Evolutionary conservation across 2,329 filamentous ascomycete genomes (phyloP).

Genomic region (Colletotrichum somersetense): DNA sequence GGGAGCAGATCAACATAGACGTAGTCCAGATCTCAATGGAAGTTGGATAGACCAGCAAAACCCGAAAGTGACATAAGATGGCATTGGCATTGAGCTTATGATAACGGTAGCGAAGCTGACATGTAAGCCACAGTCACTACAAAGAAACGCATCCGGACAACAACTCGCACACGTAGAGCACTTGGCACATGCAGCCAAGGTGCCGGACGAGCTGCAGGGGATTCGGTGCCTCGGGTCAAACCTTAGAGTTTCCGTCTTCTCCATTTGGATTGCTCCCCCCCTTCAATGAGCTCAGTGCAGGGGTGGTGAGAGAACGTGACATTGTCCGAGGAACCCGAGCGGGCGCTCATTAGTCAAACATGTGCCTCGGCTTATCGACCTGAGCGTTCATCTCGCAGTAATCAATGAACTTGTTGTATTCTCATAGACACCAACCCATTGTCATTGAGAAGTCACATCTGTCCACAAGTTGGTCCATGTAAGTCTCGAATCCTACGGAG

Average conservation of each 20-base stretch:
- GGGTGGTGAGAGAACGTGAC: conserved; percentile 7
- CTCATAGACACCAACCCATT: background rate
- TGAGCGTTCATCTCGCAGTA: background rate
- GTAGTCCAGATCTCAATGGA: background rate
- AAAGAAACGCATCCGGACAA: conserved; percentile 2
- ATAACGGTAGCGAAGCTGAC: background rate
- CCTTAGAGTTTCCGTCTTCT: conserved; percentile 13
- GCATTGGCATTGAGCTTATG: background rate
- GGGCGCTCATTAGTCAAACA: background rate
- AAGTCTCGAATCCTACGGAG: background rate
- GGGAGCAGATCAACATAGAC: background rate
- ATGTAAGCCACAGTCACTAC: background rate
- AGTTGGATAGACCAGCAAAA: background rate
- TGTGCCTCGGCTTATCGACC: conserved; percentile 29
- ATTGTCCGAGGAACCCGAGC: conserved; percentile 23
- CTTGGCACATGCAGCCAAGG: background rate
- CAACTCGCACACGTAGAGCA: background rate
- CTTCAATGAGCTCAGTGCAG: too few relatives aligned
- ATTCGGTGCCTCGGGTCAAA: conserved; percentile 16
- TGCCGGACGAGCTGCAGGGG: conserved; percentile 5
- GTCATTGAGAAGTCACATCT: background rate
- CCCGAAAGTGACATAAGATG: background rate
- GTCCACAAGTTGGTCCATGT: background rate
- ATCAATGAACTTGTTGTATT: background rate
- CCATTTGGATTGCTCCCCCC: conserved; percentile 4